Evolutionary conservation across 257 asterid genomes (phyloP).

Genomic region (Solanum clarkiae): DNA sequence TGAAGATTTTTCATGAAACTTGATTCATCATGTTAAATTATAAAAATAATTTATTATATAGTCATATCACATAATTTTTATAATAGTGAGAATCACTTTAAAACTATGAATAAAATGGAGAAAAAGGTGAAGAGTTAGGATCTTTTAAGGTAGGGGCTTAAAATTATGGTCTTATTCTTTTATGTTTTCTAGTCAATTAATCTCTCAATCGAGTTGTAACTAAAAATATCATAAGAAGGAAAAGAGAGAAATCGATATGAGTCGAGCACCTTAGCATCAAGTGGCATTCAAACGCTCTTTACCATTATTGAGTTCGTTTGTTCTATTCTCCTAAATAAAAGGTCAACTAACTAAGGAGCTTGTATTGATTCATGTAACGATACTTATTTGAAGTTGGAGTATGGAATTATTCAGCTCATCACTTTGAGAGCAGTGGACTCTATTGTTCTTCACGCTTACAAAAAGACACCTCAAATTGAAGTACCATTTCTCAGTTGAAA

Average conservation of each 20-base stretch:
- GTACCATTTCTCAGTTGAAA: not conserved
- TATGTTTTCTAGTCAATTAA: too few relatives aligned
- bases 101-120: too few relatives aligned
- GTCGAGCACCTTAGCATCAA: not conserved
- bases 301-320: not conserved
- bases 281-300: not conserved
- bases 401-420: not conserved
- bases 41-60: not conserved
- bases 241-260: not conserved
- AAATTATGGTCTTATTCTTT: too few relatives aligned
- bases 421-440: not conserved
- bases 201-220: too few relatives aligned
- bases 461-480: not conserved
- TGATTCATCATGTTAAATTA: not conserved
- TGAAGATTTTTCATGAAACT: not conserved
- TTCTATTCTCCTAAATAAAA: too few relatives aligned
- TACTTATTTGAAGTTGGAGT: not conserved
- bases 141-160: too few relatives aligned
- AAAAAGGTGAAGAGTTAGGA: too few relatives aligned
- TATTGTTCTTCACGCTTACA: not conserved
- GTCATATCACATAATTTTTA: not conserved
- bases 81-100: too few relatives aligned
- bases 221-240: too few relatives aligned
- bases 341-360: not conserved
- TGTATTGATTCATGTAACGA: not conserved